Conservation (phyloP, 2,329 filamentous ascomycete genomes). For the Colletotrichum chrysophilum region DNA sequence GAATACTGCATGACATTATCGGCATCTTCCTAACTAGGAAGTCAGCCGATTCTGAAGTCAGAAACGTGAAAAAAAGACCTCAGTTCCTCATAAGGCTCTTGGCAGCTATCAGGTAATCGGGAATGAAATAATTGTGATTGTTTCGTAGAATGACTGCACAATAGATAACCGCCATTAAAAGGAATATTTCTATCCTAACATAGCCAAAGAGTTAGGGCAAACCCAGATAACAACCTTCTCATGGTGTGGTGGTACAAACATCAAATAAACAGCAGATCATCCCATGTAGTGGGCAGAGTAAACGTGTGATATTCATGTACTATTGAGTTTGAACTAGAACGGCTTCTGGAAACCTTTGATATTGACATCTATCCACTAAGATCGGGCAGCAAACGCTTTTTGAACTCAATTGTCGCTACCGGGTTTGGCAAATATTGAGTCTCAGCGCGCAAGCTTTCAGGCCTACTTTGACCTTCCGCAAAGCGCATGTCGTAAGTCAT, state of each 20-base stretch:
- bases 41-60: background rate
- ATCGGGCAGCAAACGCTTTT: background rate
- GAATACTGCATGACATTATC: background rate
- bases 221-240: background rate
- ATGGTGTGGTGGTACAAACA: background rate
- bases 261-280: background rate
- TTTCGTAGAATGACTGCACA: background rate
- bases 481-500: background rate
- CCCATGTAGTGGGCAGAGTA: background rate
- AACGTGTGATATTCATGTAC: background rate
- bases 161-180: background rate
- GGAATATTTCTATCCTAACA: background rate
- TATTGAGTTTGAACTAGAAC: background rate
- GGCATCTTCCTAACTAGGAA: background rate
- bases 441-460: background rate
- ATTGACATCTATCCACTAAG: background rate
- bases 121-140: background rate
- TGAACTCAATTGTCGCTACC: background rate
- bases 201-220: background rate
- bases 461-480: background rate
- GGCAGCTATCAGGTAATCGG: fast-evolving
- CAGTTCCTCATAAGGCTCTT: background rate
- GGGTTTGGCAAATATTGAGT: background rate
- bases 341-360: background rate
- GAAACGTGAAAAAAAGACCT: background rate